Evolutionary conservation across 768 basidiomycete species (phyloP).

Genomic region (Kwoniella botswanensis): DNA sequence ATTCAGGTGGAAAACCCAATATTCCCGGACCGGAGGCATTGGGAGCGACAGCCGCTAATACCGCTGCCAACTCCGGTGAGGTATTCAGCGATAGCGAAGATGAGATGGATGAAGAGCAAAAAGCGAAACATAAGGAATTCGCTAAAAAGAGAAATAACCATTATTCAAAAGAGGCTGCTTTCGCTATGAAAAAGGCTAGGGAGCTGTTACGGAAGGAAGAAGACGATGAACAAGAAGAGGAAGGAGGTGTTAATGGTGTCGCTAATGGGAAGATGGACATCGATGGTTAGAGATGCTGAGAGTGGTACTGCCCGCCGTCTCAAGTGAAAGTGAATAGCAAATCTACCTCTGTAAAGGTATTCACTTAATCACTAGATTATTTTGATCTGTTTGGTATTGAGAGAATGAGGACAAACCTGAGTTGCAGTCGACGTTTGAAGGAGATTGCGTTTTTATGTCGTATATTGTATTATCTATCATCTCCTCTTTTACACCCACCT

Average conservation of each 20-base stretch:
- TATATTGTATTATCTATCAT: background rate
- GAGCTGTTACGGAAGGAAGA: constrained; percentile 45
- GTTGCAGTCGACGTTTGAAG: background rate
- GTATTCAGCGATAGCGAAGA: constrained; percentile 67
- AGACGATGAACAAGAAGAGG: constrained; percentile 31
- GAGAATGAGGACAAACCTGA: background rate
- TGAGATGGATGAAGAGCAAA: constrained; percentile 75
- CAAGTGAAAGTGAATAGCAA: too few relatives aligned
- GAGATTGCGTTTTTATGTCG: background rate
- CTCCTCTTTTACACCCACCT: background rate
- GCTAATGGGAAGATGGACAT: constrained; percentile 26
- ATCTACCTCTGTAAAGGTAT: background rate
- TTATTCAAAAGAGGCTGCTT: constrained; percentile 57
- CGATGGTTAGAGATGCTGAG: background rate
- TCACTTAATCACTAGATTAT: background rate
- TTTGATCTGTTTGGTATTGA: background rate
- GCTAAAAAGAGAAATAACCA: constrained; percentile 52
- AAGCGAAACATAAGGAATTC: constrained; percentile 48
- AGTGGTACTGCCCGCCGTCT: background rate
- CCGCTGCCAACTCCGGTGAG: constrained; percentile 57
- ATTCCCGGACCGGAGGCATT: constrained; percentile 25
- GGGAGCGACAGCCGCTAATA: constrained; percentile 48
- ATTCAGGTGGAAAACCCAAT: constrained; percentile 23
- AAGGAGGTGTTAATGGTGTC: constrained; percentile 11
- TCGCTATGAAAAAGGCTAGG: constrained; percentile 52